Base-by-base conservation (phyloP, 2,329 filamentous ascomycete genomes). In the Setomelanomma holmii region DNA sequence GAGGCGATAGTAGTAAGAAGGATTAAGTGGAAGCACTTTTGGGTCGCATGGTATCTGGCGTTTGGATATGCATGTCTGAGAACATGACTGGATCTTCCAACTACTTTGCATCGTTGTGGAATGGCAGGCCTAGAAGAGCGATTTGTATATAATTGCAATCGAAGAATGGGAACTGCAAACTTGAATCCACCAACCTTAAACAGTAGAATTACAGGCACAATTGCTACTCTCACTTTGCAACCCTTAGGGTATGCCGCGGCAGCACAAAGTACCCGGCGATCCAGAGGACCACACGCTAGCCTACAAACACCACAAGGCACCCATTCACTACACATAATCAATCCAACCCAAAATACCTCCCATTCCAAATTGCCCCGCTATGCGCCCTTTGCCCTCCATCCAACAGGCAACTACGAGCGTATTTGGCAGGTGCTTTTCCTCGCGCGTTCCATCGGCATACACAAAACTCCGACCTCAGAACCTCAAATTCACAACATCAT, bases 1-100 rank as follows among this genome's bases (percentile, higher is more conserved):
- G 63, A 40, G 64, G 63, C 0, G 57, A 56, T 2, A 55, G 58
- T 7, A 56, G 53, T 22, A 74, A 75, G 59, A 67, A 53, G 35
- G 71, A 75, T 50, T 75, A 59, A 68, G n/a, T 4, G 7, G 34
- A 40, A 48, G 45, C 12, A 17, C 40, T 14, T 40, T 40, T 27
- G 40, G 14, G 22, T 16, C 6, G 24, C 22, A 20, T 30, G 27
- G 27, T 30, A 14, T 30, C 27, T 24, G 43, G 56, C 49, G 39
- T 56, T 49, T 27, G 44, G 21, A 48, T 46, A 49, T 52, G 44
- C 36, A 53, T 44, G 36, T 40, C 30, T 38, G 33, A 24, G 19
- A 40, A 45, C 40, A 33, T 20, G 22, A 27, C 16, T 36, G 40
- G 36, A 46, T 44, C 22, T 22, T 44, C 17, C n/a, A 38, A 14